Base-by-base conservation (phyloP, 2,329 filamentous ascomycete genomes). In the Colletotrichum eleusines region DNA sequence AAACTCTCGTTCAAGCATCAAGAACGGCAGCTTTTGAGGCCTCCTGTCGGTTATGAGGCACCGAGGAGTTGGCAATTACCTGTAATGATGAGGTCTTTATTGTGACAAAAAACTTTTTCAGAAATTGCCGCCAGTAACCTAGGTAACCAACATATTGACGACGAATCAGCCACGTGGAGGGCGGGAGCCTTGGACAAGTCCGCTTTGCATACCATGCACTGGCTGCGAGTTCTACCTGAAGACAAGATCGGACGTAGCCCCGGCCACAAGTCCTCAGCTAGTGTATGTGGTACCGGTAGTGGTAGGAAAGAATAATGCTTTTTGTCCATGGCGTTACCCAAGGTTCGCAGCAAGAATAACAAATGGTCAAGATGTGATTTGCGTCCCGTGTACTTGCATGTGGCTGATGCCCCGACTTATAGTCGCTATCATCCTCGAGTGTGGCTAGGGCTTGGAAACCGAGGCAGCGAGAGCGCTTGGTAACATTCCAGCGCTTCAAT, bases 401-500 rank as follows among this genome's bases (percentile, higher is more conserved):
- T 55, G 33, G 20, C 12, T 26, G n/a, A 18, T 57, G 16, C n/a
- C 6, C 33, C 23, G 28, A 26, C 2, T n/a, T n/a, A 57, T 20
- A 11, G 35, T 11, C 9, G n/a, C 12, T 26, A 26, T 23, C 31
- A 50, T 58, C 26, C 42, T 35, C 40, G 51, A 14, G 35, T 42
- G 60, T 64, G 66, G 66, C 51, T 68, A 14, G 48, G 23, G 1
- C 26, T n/a, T 33, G 51, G 33, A 14, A 18, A 48, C 14, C 26
- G 14, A 35, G 31, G 31, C 44, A 38, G n/a, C 6, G n/a, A 12
- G 16, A 48, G 38, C 42, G 28, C 31, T 48, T 38, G 31, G 16
- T n/a, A 14, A 28, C 66, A 68, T 68, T 58, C 66, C 66, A 64
- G 53, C 20, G n/a, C 26, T 31, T 26, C 59, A 26, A 55, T 40